A percentile compares a stretch with the other conserved stretches of the same genome.
These are phyloP conservation scores for Earliella scabrosa DNA, from an alignment of 1,284 basidiomycete species.

Conservation along the genomic window DNA sequence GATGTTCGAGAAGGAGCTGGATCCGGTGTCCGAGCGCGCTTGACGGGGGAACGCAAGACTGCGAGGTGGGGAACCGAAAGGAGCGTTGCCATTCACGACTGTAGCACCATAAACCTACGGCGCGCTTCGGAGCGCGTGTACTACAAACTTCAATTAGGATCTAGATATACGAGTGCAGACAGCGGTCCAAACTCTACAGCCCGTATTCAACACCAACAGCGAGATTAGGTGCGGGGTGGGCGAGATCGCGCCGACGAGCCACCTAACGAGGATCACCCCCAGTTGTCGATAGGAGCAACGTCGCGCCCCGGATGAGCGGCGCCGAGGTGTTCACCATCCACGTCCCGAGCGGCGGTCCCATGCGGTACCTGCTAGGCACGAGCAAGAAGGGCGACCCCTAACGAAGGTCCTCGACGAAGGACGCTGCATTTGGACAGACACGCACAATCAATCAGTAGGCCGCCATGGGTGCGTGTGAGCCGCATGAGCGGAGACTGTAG, in stretches of 20 bases:
- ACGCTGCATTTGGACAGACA: too few relatives aligned
- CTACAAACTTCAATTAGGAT: too few relatives aligned
- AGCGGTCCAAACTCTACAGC: too few relatives aligned
- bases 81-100: too few relatives aligned
- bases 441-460: too few relatives aligned
- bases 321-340: conserved; percentile 76
- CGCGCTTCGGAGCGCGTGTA: too few relatives aligned
- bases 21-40: neutral
- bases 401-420: too few relatives aligned
- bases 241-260: conserved; percentile 38
- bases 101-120: neutral
- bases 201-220: conserved; percentile 18
- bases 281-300: conserved; percentile 72
- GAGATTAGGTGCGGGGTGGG: conserved; percentile 17
- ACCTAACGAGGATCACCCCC: conserved; percentile 62
- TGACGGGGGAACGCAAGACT: too few relatives aligned
- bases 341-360: conserved; percentile 61
- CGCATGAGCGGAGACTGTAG: too few relatives aligned
- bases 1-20: conserved; percentile 2
- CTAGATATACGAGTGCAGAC: too few relatives aligned
- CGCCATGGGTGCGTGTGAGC: too few relatives aligned
- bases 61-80: too few relatives aligned
- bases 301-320: conserved; percentile 69
- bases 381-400: conserved; percentile 67
- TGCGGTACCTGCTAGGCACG: conserved; percentile 63